Evolutionary conservation across 2,329 filamentous ascomycete genomes (phyloP).

Genomic region (Ophiostoma sp.): DNA sequence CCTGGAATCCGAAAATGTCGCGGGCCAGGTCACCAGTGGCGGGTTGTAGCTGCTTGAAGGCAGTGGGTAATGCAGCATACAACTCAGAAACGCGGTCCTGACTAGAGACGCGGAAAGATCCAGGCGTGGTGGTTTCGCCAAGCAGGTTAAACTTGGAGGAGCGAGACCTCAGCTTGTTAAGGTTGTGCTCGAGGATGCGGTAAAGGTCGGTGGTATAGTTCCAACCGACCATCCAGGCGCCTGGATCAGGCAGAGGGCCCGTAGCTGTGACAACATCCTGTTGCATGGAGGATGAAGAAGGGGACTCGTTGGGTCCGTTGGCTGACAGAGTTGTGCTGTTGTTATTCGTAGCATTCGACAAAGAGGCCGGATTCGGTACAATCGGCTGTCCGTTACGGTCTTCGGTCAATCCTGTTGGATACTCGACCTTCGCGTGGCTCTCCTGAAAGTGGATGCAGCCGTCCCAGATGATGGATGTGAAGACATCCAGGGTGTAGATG

Average conservation of each 20-base stretch:
- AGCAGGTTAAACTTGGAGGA: conserved; percentile 26
- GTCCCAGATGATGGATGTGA: conserved; percentile 54
- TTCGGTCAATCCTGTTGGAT: conserved; percentile 41
- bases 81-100: conserved; percentile 33
- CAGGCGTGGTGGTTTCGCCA: conserved; percentile 24
- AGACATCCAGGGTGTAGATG: conserved; percentile 58
- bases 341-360: background rate
- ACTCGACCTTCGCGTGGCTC: conserved; percentile 47
- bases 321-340: background rate
- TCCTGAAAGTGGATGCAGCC: conserved; percentile 48
- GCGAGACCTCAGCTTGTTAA: conserved; percentile 28
- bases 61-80: conserved; percentile 35
- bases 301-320: background rate
- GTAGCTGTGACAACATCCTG: background rate
- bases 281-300: conserved; percentile 7
- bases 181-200: conserved; percentile 53
- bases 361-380: background rate
- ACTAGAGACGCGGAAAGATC: conserved; percentile 26
- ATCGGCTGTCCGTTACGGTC: background rate
- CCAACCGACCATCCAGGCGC: conserved; percentile 54
- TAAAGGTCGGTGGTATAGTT: conserved; percentile 60
- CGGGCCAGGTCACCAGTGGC: conserved; percentile 34
- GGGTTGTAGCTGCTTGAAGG: conserved; percentile 35
- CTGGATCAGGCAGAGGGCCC: background rate
- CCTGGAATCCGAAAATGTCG: conserved; percentile 40